These are phyloP conservation scores for Ogataea thermomethanolica DNA, from an alignment of 805 yeast species.

Conservation along the genomic window DNA sequence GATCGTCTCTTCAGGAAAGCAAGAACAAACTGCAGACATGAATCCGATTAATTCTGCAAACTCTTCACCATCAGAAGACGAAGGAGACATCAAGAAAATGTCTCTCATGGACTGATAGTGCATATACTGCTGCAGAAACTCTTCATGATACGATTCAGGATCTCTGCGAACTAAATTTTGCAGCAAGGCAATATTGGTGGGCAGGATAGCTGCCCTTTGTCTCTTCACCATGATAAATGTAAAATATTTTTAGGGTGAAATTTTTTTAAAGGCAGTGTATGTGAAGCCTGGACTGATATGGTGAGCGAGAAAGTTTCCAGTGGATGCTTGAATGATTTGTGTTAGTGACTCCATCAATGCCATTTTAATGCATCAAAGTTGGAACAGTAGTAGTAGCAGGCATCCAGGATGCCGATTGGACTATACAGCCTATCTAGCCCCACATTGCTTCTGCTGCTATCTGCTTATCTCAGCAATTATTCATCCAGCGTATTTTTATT, in stretches of 20 bases:
- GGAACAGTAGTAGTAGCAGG: no score
- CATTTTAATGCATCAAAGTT: no score
- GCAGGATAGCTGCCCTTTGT: slow-evolving; percentile 89
- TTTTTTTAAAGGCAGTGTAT: slow-evolving; percentile 10
- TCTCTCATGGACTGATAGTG: slow-evolving; percentile 92
- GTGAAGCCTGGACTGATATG: no score
- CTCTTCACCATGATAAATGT: slow-evolving; percentile 66
- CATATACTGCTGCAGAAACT: slow-evolving; percentile 85
- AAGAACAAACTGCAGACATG: slow-evolving; percentile 84
- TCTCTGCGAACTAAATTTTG: slow-evolving; percentile 93
- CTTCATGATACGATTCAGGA: slow-evolving; percentile 92
- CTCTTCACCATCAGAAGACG: slow-evolving; percentile 56
- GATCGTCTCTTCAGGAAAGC: slow-evolving; percentile 86
- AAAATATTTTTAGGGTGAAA: slow-evolving; percentile 5
- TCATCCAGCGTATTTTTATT: background rate
- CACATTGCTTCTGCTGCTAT: no score
- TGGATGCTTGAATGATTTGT: no score
- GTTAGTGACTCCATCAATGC: no score
- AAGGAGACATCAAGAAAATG: slow-evolving; percentile 72
- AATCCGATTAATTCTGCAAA: slow-evolving; percentile 86
- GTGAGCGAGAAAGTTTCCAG: no score
- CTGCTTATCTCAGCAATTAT: no score
- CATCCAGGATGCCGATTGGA: no score
- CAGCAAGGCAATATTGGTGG: slow-evolving; percentile 84
- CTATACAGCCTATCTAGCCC: no score